These are phyloP conservation scores for Salicornia ramosissima DNA, from an alignment of 148 eudicot genomes.

Conservation along the genomic window DNA sequence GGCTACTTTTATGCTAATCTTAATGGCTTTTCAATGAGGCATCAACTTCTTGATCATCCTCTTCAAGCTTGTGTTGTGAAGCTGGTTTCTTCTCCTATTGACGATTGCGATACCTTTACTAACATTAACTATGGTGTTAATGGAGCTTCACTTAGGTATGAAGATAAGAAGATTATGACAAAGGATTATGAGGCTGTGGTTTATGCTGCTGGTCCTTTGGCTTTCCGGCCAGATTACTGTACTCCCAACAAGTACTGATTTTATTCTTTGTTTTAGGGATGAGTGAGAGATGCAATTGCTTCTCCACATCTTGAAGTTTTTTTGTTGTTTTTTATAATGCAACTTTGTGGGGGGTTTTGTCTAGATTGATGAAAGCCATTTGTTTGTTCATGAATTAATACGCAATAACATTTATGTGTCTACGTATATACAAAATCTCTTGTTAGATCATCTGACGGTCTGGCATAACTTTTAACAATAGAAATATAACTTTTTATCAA, in stretches of 20 bases:
- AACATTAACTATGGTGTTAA: slow-evolving; percentile 73
- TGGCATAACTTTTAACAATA: no score
- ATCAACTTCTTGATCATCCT: slow-evolving; percentile 60
- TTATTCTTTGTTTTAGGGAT: neutral
- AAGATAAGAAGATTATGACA: slow-evolving; percentile 40
- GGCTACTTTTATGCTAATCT: slow-evolving; percentile 68
- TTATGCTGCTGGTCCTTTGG: slow-evolving; percentile 69
- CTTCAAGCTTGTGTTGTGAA: slow-evolving; percentile 70
- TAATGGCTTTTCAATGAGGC: slow-evolving; percentile 47
- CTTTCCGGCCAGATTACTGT: slow-evolving; percentile 67
- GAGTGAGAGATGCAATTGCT: neutral
- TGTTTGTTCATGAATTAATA: neutral
- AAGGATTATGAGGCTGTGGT: slow-evolving; percentile 55
- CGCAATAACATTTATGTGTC: no score
- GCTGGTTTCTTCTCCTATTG: slow-evolving; percentile 65
- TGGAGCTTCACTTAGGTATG: slow-evolving; percentile 52
- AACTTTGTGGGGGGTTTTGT: slow-evolving; percentile 9
- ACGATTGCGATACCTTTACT: slow-evolving; percentile 49
- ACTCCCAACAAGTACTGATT: slow-evolving; percentile 34
- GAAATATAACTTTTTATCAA: no score
- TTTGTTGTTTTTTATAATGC: slow-evolving; percentile 20
- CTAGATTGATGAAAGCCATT: slow-evolving; percentile 8
- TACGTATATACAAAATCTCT: no score
- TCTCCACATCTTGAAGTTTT: neutral
- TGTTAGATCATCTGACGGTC: no score